Percentiles rank a stretch among this genome's conserved stretches.
phyloP scores from a whole-genome alignment of 169 alveolate genomes.

The Plasmodium reichenowi region DNA sequence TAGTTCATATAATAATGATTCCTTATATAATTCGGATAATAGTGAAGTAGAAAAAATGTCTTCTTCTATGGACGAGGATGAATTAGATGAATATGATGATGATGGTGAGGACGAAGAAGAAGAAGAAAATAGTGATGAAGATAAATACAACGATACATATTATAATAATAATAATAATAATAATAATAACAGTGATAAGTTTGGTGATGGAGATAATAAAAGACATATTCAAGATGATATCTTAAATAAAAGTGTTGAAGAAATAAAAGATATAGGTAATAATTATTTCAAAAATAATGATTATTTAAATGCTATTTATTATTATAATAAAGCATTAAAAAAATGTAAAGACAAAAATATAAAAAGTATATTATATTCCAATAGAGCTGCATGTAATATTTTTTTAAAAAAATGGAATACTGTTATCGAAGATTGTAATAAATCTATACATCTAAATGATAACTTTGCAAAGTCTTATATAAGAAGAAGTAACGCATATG shows the following conservation, averaged over 20 bases:
- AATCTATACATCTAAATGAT: slow-evolving; percentile 25
- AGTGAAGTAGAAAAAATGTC: slow-evolving; percentile 27
- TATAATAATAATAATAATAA: slow-evolving; percentile 14
- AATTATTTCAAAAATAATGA: slow-evolving; percentile 58
- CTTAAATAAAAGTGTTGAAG: slow-evolving; percentile 56
- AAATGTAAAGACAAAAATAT: slow-evolving; percentile 80
- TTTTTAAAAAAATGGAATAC: slow-evolving; percentile 82
- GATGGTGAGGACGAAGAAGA: slow-evolving; percentile 4
- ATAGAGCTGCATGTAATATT: slow-evolving; percentile 91
- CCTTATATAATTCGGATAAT: slow-evolving; percentile 15
- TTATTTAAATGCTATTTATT: slow-evolving; percentile 76
- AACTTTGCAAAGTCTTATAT: slow-evolving; percentile 79
- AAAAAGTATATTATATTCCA: slow-evolving; percentile 82
- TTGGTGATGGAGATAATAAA: slow-evolving; percentile 4
- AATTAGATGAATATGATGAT: slow-evolving; percentile 10
- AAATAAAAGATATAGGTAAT: slow-evolving; percentile 80
- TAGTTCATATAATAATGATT: slow-evolving; percentile 26
- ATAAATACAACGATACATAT: neutral
- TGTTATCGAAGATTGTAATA: slow-evolving; percentile 82
- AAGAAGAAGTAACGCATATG: slow-evolving; percentile 89
- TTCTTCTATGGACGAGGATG: slow-evolving; percentile 11
- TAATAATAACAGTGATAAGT: slow-evolving; percentile 1
- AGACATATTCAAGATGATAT: slow-evolving; percentile 36
- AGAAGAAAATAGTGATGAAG: slow-evolving; percentile 1
- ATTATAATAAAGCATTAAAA: slow-evolving; percentile 80